phyloP scores from a whole-genome alignment of 805 yeast species.

The Starmerella bombicola region DNA sequence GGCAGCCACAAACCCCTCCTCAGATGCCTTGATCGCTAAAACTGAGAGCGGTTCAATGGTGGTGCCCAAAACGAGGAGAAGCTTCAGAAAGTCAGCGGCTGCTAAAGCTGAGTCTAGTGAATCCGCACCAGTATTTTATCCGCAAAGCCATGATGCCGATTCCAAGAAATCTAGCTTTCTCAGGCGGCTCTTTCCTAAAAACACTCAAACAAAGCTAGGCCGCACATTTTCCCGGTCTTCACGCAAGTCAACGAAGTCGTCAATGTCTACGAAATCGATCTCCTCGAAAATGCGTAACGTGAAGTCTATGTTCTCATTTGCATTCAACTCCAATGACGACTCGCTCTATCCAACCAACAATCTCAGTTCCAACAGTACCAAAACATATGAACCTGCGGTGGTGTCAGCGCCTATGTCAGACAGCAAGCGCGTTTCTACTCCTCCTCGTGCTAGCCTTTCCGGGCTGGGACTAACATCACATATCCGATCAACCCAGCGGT shows the following conservation, averaged over 20 bases:
- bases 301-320: constrained; percentile 17
- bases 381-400: neutral
- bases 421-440: constrained; percentile 2
- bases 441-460: constrained; percentile 2
- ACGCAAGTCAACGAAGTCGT: constrained; percentile 4
- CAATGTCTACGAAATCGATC: constrained; percentile 6
- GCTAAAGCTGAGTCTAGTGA: neutral
- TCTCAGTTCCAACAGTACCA: neutral
- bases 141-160: constrained; percentile 3
- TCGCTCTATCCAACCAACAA: constrained; percentile 16
- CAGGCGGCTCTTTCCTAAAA: constrained; percentile 18
- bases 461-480: neutral
- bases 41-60: neutral
- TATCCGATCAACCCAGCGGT: neutral
- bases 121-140: constrained; percentile 2
- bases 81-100: too few species aligned
- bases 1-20: neutral
- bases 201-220: constrained; percentile 9
- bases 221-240: constrained; percentile 15
- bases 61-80: neutral
- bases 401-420: neutral
- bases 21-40: neutral
- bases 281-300: constrained; percentile 6
- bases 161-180: constrained; percentile 10
- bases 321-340: constrained; percentile 10